These are phyloP conservation scores for Pseudocercospora vitis DNA, from an alignment of 2,329 filamentous ascomycete genomes.

Conservation along the genomic window DNA sequence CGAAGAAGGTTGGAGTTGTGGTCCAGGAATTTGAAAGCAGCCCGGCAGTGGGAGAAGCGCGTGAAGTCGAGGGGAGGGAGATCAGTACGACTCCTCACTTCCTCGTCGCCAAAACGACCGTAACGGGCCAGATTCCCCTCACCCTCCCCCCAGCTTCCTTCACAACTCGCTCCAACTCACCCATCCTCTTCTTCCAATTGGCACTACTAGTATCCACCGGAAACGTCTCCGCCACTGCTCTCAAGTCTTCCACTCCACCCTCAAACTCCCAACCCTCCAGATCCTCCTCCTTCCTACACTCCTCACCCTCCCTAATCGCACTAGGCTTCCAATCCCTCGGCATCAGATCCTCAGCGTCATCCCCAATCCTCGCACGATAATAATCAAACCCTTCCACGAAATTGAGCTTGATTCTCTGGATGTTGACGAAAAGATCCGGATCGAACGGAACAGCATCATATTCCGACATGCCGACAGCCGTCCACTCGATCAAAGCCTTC, in stretches of 20 bases:
- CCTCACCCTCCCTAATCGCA: not conserved
- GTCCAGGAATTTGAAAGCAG: too few relatives aligned
- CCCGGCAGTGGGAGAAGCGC: too few relatives aligned
- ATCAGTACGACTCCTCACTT: too few relatives aligned
- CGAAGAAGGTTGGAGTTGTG: too few relatives aligned
- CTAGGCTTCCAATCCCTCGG: not conserved
- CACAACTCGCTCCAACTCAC: not conserved
- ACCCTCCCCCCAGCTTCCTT: not conserved
- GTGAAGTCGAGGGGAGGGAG: too few relatives aligned
- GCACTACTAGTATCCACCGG: not conserved
- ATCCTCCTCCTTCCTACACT: not conserved
- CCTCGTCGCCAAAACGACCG: not conserved
- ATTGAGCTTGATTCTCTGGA: not conserved
- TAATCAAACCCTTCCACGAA: not conserved
- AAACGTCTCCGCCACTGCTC: not conserved
- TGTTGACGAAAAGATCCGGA: not conserved
- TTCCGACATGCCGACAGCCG: not conserved
- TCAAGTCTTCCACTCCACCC: not conserved
- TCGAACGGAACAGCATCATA: not conserved
- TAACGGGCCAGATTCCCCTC: not conserved
- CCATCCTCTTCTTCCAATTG: not conserved
- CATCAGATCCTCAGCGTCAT: not conserved
- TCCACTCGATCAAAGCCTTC: not conserved
- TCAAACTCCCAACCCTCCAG: slow-evolving; percentile 1
- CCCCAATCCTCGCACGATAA: not conserved